Evolutionary conservation across 164 flowering plant species (phyloP).

Genomic region (Piper betle): DNA sequence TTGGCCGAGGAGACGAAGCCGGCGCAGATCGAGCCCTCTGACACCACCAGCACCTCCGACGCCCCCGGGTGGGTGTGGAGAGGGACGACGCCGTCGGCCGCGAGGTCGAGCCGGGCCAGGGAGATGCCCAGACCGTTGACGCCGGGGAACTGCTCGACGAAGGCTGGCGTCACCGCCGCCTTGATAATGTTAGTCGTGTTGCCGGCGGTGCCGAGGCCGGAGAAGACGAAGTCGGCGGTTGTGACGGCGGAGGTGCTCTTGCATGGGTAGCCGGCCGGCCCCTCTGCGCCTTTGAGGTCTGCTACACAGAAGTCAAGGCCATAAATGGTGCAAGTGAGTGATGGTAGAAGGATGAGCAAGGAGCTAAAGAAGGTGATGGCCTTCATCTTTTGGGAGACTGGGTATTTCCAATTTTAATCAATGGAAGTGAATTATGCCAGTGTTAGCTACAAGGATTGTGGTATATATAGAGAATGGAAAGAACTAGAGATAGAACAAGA

Average conservation of each 20-base stretch:
- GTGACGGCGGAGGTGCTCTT: constrained; percentile 35
- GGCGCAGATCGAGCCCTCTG: constrained; percentile 31
- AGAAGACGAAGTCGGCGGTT: constrained; percentile 44
- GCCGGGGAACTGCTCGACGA: constrained; percentile 45
- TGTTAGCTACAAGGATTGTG: not conserved
- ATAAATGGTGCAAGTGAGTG: constrained; percentile 20
- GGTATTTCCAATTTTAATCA: not conserved
- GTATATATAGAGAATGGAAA: not conserved
- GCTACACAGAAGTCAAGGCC: constrained; percentile 74
- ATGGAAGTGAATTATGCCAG: not conserved
- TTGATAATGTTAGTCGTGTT: constrained; percentile 65
- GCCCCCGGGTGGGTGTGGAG: constrained; percentile 61
- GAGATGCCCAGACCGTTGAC: constrained; percentile 77
- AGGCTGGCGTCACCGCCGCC: constrained; percentile 69
- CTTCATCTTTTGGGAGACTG: not conserved
- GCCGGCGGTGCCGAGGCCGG: constrained; percentile 45
- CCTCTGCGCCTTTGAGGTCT: constrained; percentile 28
- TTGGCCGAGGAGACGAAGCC: constrained; percentile 40
- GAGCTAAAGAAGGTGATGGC: constrained; percentile 9
- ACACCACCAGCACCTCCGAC: constrained; percentile 27
- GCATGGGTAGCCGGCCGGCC: constrained; percentile 71
- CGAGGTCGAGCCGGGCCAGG: constrained; percentile 56
- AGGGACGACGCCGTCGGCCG: constrained; percentile 54
- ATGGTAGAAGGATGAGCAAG: constrained; percentile 4
- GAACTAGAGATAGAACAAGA: not conserved